phyloP scores from a whole-genome alignment of 1,284 basidiomycete species.

The Puccinia brachypodii region DNA sequence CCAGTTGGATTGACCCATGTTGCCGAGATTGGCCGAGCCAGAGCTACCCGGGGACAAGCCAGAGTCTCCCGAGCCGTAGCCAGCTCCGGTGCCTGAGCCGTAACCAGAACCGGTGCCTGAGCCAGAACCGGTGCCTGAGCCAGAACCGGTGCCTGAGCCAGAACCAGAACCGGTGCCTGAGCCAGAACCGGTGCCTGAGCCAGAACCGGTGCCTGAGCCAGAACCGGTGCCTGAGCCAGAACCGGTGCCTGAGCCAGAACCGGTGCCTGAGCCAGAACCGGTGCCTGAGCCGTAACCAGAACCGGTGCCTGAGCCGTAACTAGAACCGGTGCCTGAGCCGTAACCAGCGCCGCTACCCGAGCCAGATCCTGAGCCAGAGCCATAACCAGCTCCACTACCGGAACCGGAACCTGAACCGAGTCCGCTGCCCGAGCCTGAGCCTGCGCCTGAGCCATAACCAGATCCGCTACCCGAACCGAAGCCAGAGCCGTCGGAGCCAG shows the following conservation, averaged over 20 bases:
- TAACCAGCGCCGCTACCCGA: neutral
- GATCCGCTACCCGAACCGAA: neutral
- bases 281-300: neutral
- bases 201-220: neutral
- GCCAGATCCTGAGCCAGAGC: too few species aligned
- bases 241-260: neutral
- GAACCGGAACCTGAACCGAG: neutral
- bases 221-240: neutral
- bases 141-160: neutral
- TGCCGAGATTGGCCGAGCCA: neutral
- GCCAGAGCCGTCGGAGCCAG: neutral
- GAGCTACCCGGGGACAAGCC: too few species aligned
- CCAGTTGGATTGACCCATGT: constrained; percentile 1
- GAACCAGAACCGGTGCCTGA: neutral
- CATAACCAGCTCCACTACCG: neutral
- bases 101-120: neutral
- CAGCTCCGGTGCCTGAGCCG: neutral
- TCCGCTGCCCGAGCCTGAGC: neutral
- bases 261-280: neutral
- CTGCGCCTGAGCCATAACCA: neutral
- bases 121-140: neutral
- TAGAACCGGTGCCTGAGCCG: neutral
- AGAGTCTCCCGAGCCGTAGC: neutral
- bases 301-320: neutral
- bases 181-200: neutral